A percentile compares a stretch with the other conserved stretches of the same genome.
These are phyloP conservation scores for Penicillium samsonianum DNA, from an alignment of 495 filamentous ascomycete genomes.

Conservation along the genomic window DNA sequence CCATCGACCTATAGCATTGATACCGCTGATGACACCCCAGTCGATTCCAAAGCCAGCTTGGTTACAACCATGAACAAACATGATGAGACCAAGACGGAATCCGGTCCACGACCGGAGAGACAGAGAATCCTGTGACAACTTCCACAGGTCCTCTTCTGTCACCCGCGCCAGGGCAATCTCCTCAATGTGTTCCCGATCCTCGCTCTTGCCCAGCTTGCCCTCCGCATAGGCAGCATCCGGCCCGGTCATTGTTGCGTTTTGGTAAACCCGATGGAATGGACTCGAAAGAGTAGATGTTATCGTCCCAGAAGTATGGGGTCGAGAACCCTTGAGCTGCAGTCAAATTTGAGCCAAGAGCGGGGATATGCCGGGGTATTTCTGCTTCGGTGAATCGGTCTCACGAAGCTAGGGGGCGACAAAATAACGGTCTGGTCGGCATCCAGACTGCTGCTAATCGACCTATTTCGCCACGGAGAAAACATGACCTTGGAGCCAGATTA, in stretches of 20 bases:
- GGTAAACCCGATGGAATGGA: not conserved
- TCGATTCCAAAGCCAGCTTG: slow-evolving; percentile 47
- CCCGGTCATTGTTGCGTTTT: slow-evolving; percentile 1
- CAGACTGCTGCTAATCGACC: not conserved
- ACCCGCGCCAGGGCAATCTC: slow-evolving; percentile 39
- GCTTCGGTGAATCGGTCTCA: not conserved
- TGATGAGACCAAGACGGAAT: slow-evolving; percentile 36
- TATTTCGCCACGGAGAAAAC: slow-evolving; percentile 26
- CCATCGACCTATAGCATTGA: slow-evolving; percentile 36
- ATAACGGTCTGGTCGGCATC: not conserved
- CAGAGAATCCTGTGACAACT: slow-evolving; percentile 34
- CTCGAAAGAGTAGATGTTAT: not conserved
- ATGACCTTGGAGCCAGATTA: slow-evolving; percentile 1
- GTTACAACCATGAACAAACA: slow-evolving; percentile 45
- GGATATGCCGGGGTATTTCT: slow-evolving; percentile 19
- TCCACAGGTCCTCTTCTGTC: slow-evolving; percentile 43
- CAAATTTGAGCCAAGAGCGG: not conserved
- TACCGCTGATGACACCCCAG: slow-evolving; percentile 45
- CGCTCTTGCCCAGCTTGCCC: slow-evolving; percentile 18
- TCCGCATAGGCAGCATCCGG: slow-evolving; percentile 5
- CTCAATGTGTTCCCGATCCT: slow-evolving; percentile 30
- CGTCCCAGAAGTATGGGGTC: not conserved
- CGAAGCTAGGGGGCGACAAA: slow-evolving; percentile 2
- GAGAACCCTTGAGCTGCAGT: not conserved
- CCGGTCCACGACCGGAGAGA: slow-evolving; percentile 35